Conservation (phyloP, 2,329 filamentous ascomycete genomes). For the Didymella pinodella region DNA sequence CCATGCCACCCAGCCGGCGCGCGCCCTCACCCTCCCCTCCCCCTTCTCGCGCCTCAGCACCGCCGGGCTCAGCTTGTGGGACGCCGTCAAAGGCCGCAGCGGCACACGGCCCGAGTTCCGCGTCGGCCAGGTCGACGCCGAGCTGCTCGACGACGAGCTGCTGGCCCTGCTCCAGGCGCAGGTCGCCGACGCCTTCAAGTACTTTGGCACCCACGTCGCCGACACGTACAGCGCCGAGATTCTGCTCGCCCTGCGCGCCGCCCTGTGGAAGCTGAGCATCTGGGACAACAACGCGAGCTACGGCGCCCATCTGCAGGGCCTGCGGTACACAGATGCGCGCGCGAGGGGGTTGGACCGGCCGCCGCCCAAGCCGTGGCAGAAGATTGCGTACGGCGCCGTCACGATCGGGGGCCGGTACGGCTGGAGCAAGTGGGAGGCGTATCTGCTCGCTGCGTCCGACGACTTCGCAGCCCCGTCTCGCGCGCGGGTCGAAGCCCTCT, state of each 20-base stretch:
- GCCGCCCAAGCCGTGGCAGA: conserved; percentile 82
- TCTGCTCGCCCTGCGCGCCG: conserved; percentile 74
- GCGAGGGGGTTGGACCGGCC: conserved; percentile 61
- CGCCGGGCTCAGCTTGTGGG: conserved; percentile 67
- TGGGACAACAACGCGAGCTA: conserved; percentile 98
- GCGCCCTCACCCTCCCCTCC: conserved; percentile 53
- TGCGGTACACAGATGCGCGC: conserved; percentile 87
- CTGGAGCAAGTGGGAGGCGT: conserved; percentile 92
- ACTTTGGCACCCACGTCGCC: conserved; percentile 77
- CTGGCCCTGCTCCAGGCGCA: conserved; percentile 85
- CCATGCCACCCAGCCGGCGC: conserved; percentile 53
- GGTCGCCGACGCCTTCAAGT: conserved; percentile 86
- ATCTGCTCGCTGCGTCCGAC: conserved; percentile 78
- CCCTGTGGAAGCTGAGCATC: conserved; percentile 92
- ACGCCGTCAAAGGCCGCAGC: conserved; percentile 74
- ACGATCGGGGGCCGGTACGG: conserved; percentile 88
- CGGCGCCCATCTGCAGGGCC: conserved; percentile 88
- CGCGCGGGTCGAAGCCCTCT: conserved; percentile 64
- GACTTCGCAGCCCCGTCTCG: conserved; percentile 68
- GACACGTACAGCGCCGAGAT: conserved; percentile 93
- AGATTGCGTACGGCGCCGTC: conserved; percentile 80
- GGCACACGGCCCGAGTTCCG: conserved; percentile 86
- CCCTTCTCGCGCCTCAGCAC: conserved; percentile 68
- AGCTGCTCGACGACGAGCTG: conserved; percentile 92
- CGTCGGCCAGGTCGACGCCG: conserved; percentile 94